Percentiles rank a stretch among this genome's conserved stretches.
phyloP scores from a whole-genome alignment of 805 yeast species.

The Yarrowia divulgata region DNA sequence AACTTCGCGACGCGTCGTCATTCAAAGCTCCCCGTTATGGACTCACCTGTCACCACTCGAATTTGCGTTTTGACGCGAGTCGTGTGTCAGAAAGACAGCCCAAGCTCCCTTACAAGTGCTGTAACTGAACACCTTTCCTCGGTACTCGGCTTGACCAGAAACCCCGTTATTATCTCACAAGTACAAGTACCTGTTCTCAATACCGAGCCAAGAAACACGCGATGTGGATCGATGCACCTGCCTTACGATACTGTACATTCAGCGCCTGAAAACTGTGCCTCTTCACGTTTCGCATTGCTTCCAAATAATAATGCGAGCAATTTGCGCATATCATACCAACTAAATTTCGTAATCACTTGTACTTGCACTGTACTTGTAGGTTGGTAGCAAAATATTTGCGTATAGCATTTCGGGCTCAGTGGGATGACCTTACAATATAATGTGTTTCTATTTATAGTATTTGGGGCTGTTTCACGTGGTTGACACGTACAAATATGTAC shows the following conservation, averaged over 20 bases:
- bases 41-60: too few relatives aligned
- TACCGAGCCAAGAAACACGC: background rate
- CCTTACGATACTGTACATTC: slow-evolving; percentile 2
- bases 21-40: too few relatives aligned
- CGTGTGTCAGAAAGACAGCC: background rate
- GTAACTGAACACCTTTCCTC: too few relatives aligned
- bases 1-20: too few relatives aligned
- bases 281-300: slow-evolving; percentile 13
- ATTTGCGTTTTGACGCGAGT: background rate
- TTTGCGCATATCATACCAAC: background rate
- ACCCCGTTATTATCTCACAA: too few relatives aligned
- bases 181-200: too few relatives aligned
- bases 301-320: slow-evolving; percentile 3
- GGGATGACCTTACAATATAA: too few relatives aligned
- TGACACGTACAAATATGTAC: background rate
- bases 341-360: too few relatives aligned
- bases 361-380: too few relatives aligned
- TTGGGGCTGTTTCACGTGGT: background rate
- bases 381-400: background rate
- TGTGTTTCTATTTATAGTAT: background rate
- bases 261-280: slow-evolving; percentile 7
- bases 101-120: too few relatives aligned
- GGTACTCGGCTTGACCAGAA: too few relatives aligned
- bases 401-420: too few relatives aligned
- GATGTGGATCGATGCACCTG: background rate